Evolutionary conservation across 2,329 filamentous ascomycete species (phyloP), one percentile per base, ranked within the genome.

Genomic region (Plenodomus tracheiphilus): DNA sequence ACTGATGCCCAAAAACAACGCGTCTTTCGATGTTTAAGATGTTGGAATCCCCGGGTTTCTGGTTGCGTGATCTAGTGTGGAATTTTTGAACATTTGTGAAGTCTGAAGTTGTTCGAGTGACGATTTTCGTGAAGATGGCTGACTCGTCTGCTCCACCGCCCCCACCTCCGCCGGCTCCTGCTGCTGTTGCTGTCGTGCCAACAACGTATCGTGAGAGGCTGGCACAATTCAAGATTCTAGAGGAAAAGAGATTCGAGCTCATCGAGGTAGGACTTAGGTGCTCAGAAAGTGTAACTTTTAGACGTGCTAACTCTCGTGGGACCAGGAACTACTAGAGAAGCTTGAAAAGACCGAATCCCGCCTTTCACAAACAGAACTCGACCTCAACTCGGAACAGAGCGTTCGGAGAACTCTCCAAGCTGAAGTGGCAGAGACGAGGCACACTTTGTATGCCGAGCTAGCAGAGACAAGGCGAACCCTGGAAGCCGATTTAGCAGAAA

Each of bases 311-410:
- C 44, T 11, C 11, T 28, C 9, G 19, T 17, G 10, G 44, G 21
- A 5, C 3, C 39, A 70, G 69, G 69, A 72, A 59, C 53, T 72
- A 21, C 53, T 72, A 1, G 68, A 70, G 36, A 72, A 71, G 43
- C 66, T 72, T 21, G 69, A 72, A 45, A 69, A 68, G 48, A 65
- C 64, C 19, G 69, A 72, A 56, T 62, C 66, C 41, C 64, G 59
- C 46, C 68, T 72, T 30, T 48, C 63, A 44, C 68, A 71, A 37
- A 70, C 66, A 18, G 66, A 70, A 54, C 63, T 72, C 17, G 69
- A 72, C 40, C 66, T 72, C 38, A 60, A 64, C 37, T 71, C 68
- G 2, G 69, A 72, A 45, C 69, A 72, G 36, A 72, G 70, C 55
- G 69, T 72, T 20, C 60, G 69, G 18, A 57, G 69, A 32, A 70